A percentile compares a stretch with the other conserved stretches of the same genome.
Evolutionary conservation across 305 asterid genomes (phyloP).

Genomic region (Plantago coronopus): DNA sequence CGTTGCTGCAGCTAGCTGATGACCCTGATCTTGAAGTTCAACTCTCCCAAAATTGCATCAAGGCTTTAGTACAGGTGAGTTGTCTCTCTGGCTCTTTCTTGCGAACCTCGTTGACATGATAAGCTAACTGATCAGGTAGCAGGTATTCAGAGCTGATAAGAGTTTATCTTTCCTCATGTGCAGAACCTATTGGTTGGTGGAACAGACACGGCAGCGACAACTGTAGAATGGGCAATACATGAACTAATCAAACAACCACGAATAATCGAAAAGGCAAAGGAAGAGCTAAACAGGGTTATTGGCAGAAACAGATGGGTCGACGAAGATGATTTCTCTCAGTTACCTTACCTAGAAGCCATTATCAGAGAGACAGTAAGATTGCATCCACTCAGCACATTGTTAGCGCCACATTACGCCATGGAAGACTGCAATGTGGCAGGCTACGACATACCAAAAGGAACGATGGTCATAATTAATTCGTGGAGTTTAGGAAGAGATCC

Average conservation of each 20-base stretch:
- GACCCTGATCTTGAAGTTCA: too few relatives aligned
- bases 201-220: slow-evolving; percentile 35
- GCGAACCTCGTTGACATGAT: too few relatives aligned
- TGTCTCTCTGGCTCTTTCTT: too few relatives aligned
- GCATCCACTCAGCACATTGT: slow-evolving; percentile 34
- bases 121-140: too few relatives aligned
- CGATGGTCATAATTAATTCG: slow-evolving; percentile 31
- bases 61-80: too few relatives aligned
- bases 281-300: slow-evolving; percentile 38
- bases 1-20: not conserved
- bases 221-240: slow-evolving; percentile 42
- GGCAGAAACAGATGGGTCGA: slow-evolving; percentile 39
- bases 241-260: slow-evolving; percentile 34
- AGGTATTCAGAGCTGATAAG: too few relatives aligned
- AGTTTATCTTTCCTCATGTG: not conserved
- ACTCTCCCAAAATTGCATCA: too few relatives aligned
- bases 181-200: slow-evolving; percentile 34
- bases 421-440: slow-evolving; percentile 40
- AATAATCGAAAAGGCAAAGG: slow-evolving; percentile 31
- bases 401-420: slow-evolving; percentile 37
- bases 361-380: slow-evolving; percentile 40
- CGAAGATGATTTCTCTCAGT: slow-evolving; percentile 28
- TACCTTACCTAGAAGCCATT: slow-evolving; percentile 44
- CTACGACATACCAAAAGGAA: slow-evolving; percentile 42
- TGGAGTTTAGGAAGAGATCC: slow-evolving; percentile 54